Evolutionary conservation across 1,284 basidiomycete species (phyloP).

Genomic region (Cystobasidium slooffiae): DNA sequence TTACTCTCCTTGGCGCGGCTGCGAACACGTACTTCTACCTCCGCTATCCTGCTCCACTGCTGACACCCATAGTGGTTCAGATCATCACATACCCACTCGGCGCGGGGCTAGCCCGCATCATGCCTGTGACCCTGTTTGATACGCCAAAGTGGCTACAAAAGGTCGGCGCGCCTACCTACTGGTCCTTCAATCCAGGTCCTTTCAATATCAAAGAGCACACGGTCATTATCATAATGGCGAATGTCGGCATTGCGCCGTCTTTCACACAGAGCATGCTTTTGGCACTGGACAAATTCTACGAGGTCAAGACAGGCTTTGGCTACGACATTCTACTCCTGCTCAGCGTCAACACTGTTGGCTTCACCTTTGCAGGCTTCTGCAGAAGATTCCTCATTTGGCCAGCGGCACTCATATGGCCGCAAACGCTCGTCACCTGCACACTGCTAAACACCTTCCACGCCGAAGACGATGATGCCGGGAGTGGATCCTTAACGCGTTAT

Average conservation of each 20-base stretch:
- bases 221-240: slow-evolving; percentile 51
- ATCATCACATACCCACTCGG: slow-evolving; percentile 57
- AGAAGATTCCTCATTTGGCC: slow-evolving; percentile 51
- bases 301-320: slow-evolving; percentile 57
- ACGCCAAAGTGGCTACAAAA: slow-evolving; percentile 43
- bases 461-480: slow-evolving; percentile 51
- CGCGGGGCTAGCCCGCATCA: slow-evolving; percentile 53
- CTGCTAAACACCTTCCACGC: slow-evolving; percentile 59
- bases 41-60: slow-evolving; percentile 55
- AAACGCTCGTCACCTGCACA: slow-evolving; percentile 60
- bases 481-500: slow-evolving; percentile 58
- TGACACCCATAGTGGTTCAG: slow-evolving; percentile 55
- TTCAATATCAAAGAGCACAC: slow-evolving; percentile 54
- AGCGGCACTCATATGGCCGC: slow-evolving; percentile 58
- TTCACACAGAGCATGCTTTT: slow-evolving; percentile 54
- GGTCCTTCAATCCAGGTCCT: slow-evolving; percentile 51
- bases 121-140: slow-evolving; percentile 53
- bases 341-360: slow-evolving; percentile 54
- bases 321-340: slow-evolving; percentile 53
- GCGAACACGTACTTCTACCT: slow-evolving; percentile 57
- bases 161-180: slow-evolving; percentile 43
- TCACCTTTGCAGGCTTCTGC: slow-evolving; percentile 50
- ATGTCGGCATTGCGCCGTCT: slow-evolving; percentile 42
- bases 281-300: slow-evolving; percentile 74
- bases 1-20: slow-evolving; percentile 54